Conservation (phyloP, 2,329 filamentous ascomycete genomes). For the Aspergillus candidus region DNA sequence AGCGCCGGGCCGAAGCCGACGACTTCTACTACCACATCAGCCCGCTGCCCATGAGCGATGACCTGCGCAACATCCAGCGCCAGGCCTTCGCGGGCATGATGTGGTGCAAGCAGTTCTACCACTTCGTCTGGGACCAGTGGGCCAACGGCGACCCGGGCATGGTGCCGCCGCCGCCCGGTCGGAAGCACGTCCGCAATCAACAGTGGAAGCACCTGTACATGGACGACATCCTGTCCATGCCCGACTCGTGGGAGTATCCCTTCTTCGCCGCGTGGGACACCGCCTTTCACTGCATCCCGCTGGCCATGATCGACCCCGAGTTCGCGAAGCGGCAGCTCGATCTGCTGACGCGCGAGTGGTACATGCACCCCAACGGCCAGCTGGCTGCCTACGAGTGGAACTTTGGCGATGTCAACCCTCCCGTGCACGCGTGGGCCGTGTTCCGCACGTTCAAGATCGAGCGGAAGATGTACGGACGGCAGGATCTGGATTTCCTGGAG, state of each 20-base stretch:
- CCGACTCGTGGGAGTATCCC: slow-evolving; percentile 96
- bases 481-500: slow-evolving; percentile 93
- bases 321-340: slow-evolving; percentile 98
- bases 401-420: slow-evolving; percentile 93
- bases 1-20: slow-evolving; percentile 80
- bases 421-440: slow-evolving; percentile 91
- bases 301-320: slow-evolving; percentile 96
- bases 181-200: slow-evolving; percentile 75
- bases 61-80: slow-evolving; percentile 88
- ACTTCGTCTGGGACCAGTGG: slow-evolving; percentile 98
- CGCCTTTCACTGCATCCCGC: slow-evolving; percentile 90
- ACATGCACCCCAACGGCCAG: slow-evolving; percentile 96
- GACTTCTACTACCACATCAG: slow-evolving; percentile 94
- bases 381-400: slow-evolving; percentile 95
- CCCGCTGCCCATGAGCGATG: slow-evolving; percentile 86
- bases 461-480: slow-evolving; percentile 89
- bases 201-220: slow-evolving; percentile 94
- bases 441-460: slow-evolving; percentile 98
- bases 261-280: slow-evolving; percentile 98
- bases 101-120: slow-evolving; percentile 96
- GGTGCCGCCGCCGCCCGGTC: slow-evolving; percentile 73
- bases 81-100: slow-evolving; percentile 96
- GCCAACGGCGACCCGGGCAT: slow-evolving; percentile 86
- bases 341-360: slow-evolving; percentile 94
- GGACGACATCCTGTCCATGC: slow-evolving; percentile 95